Conservation (phyloP, 495 filamentous ascomycete genomes). For the Trichoderma asperelloides region DNA sequence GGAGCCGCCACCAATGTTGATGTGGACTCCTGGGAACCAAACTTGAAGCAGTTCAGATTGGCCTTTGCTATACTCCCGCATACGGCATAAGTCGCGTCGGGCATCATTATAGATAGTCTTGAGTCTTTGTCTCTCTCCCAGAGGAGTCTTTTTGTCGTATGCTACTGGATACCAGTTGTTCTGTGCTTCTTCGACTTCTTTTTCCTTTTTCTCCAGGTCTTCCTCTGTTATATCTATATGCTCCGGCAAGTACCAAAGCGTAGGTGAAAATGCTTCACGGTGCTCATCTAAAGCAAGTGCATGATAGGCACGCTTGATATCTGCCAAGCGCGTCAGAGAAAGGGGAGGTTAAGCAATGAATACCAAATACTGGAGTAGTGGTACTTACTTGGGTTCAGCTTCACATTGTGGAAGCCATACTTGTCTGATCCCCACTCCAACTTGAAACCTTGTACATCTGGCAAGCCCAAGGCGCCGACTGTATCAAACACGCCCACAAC, state of each 20-base stretch:
- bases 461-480: constrained; percentile 37
- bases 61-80: too few species aligned
- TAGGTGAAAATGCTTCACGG: constrained; percentile 42
- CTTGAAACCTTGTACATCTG: constrained; percentile 3
- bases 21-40: constrained; percentile 50
- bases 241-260: constrained; percentile 41
- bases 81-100: too few species aligned
- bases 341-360: too few species aligned
- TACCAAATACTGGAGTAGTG: too few species aligned
- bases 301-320: constrained; percentile 51
- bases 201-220: too few species aligned
- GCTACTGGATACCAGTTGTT: too few species aligned
- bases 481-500: constrained; percentile 54
- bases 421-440: neutral
- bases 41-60: constrained; percentile 34
- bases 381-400: constrained; percentile 11
- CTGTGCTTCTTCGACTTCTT: too few species aligned
- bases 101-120: too few species aligned
- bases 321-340: too few species aligned
- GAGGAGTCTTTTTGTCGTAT: too few species aligned
- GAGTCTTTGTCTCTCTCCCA: too few species aligned
- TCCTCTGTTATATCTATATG: too few species aligned
- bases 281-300: constrained; percentile 51
- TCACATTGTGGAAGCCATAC: neutral
- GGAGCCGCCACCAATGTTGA: constrained; percentile 42